phyloP scores from a whole-genome alignment of 805 yeast genomes.

The Scheffersomyces coipomensis region DNA sequence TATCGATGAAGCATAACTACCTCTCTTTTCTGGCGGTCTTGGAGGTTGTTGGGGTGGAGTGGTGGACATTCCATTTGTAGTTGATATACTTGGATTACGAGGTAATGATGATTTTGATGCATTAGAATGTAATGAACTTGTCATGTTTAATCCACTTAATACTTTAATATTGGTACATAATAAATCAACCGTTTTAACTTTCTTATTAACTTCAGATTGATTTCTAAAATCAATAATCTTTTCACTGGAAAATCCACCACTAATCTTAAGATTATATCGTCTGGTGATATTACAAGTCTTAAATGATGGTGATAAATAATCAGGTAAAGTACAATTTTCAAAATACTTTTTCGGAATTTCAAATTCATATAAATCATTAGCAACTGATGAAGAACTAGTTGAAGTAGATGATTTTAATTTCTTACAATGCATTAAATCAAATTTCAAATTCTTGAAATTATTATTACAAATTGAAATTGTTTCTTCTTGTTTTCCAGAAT shows the following conservation, averaged over 20 bases:
- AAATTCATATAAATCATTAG: slow-evolving; percentile 31
- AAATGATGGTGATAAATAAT: slow-evolving; percentile 52
- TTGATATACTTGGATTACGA: slow-evolving; percentile 2
- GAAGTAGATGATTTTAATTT: slow-evolving; percentile 23
- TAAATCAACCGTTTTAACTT: slow-evolving; percentile 28
- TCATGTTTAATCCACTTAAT: slow-evolving; percentile 30
- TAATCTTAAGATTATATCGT: slow-evolving; percentile 16
- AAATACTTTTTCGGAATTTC: slow-evolving; percentile 43
- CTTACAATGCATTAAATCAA: slow-evolving; percentile 39
- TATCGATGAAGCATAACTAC: not conserved
- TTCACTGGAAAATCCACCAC: slow-evolving; percentile 25
- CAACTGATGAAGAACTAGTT: slow-evolving; percentile 9
- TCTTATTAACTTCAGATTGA: slow-evolving; percentile 16
- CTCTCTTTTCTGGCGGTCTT: not conserved
- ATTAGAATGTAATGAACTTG: slow-evolving; percentile 21
- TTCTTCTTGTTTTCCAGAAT: slow-evolving; percentile 24
- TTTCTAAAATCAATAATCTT: slow-evolving; percentile 17
- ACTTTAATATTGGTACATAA: slow-evolving; percentile 29
- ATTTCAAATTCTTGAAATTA: slow-evolving; percentile 28
- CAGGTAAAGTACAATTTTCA: slow-evolving; percentile 44
- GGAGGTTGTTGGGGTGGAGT: not conserved
- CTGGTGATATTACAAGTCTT: slow-evolving; percentile 54
- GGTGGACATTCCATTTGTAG: not conserved
- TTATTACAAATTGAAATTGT: slow-evolving; percentile 28
- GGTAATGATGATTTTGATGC: slow-evolving; percentile 21